A percentile compares a stretch with the other conserved stretches of the same genome.
These are phyloP conservation scores for Hyphopichia wangnamkhiaoensis DNA, from an alignment of 1,139 yeast species.

Conservation along the genomic window DNA sequence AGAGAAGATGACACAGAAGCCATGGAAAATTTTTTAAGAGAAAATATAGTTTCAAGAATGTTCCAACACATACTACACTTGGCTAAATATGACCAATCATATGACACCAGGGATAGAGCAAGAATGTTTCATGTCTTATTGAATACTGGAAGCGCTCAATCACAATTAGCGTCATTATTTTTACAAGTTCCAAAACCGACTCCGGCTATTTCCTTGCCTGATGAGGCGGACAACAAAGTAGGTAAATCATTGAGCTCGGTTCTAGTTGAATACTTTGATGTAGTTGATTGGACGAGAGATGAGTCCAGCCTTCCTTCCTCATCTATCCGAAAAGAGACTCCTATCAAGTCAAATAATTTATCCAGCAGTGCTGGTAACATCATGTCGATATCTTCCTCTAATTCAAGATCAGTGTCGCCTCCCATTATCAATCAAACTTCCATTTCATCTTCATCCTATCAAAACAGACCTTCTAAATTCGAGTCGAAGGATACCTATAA, in stretches of 20 bases:
- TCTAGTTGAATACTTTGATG: conserved; percentile 25
- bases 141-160: conserved; percentile 31
- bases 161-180: conserved; percentile 69
- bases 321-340: conserved; percentile 36
- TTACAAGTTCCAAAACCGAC: conserved; percentile 83
- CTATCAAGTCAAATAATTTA: conserved; percentile 27
- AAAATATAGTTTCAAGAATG: conserved; percentile 48
- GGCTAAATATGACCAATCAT: conserved; percentile 71
- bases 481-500: conserved; percentile 42
- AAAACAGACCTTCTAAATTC: conserved; percentile 3
- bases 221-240: conserved; percentile 1
- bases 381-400: conserved; percentile 16
- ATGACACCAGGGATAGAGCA: conserved; percentile 85
- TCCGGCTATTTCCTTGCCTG: conserved; percentile 30
- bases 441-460: conserved; percentile 24
- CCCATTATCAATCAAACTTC: conserved; percentile 22
- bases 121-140: conserved; percentile 64
- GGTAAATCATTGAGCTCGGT: conserved; percentile 5
- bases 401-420: conserved; percentile 22
- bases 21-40: conserved; percentile 25
- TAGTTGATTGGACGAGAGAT: conserved; percentile 38
- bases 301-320: conserved; percentile 29
- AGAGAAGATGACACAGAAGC: conserved; percentile 27
- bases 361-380: conserved; percentile 14
- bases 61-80: conserved; percentile 64